Base-by-base conservation (phyloP, 306 rosid genomes). In the Senna tora region DNA sequence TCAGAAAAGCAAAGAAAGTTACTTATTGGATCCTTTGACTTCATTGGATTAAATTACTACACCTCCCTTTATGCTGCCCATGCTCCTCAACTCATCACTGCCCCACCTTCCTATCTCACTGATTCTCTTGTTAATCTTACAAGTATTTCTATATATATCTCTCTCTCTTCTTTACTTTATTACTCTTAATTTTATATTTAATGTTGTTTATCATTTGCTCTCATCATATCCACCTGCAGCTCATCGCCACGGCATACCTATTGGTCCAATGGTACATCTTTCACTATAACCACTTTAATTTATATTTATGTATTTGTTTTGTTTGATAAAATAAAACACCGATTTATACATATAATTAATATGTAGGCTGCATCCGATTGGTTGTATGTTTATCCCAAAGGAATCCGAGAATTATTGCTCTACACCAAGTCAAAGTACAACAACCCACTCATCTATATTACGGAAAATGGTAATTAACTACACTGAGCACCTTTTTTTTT, bases 221-320 rank as follows among this genome's bases (percentile, higher is more conserved):
- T 3, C 3, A 6, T 33, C 6, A 6, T n/a, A n/a, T n/a, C n/a
- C n/a, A n/a, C n/a, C n/a, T n/a, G 6, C 3, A 33, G 6, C 38
- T 33, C 38, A 33, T 2, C 6, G 3, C 38, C 38, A 72, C 11
- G 82, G 74, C 15, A 78, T 34, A 13, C 50, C 57, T 5, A 65
- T 78, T n/a, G 82, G 82, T 25, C 12, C 19, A 56, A 78, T 9
- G 16, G 78, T 78, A 49, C 0, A 62, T 28, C n/a, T 45, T 13
- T 14, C 2, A 11, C 3, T 45, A 1, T 10, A 0, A 36, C 5
- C 6, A 36, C 39, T 7, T 36, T 41, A 0, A 41, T 25, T 25
- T 25, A 25, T 25, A 25, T 25, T 25, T 25, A 25, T 25, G n/a
- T n/a, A n/a, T n/a, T n/a, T n/a, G n/a, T n/a, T n/a, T 25, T 25